Base-by-base conservation (phyloP, 2,329 filamentous ascomycete genomes). In the Pseudopyrenochaeta lycopersici region DNA sequence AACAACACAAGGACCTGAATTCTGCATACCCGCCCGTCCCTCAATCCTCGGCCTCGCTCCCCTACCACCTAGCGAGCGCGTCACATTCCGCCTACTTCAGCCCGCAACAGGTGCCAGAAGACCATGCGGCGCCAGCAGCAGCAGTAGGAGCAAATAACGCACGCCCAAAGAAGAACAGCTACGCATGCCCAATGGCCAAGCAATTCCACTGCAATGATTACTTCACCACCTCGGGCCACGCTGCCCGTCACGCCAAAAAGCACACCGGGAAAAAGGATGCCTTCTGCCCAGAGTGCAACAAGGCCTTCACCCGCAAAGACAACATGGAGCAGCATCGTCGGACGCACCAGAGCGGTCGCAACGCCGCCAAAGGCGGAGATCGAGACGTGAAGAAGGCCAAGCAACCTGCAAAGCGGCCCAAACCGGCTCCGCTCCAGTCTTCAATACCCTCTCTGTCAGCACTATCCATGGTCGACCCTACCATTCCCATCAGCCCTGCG, bases 271-370 rank as follows among this genome's bases (percentile, higher is more conserved):
- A 91, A 76, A 93, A 93, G 78, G 87, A 87, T 12, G 88, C 91
- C 18, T 85, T 87, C 29, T 90, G 84, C 67, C 78, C 82, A 0
- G 88, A 88, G 54, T 93, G 90, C 79, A 84, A 86, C 74, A 92
- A 92, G 78, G 90, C 89, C 68, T 93, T 93, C 66, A 92, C 89
- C 10, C 88, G 90, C 60, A 88, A 89, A 64, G 90, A 93, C 81
- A 93, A 93, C 80, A 93, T 93, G 90, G 91, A 92, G 81, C 90
- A 92, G 77, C 90, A 93, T 68, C 83, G 91, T 23, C 85, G 90
- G 66, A 92, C 90, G 0, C 90, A 93, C 73, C 88, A 85, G 58
- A 81, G 76, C 56, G 80, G 80, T 4, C 79, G 80, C 46, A 78
- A 76, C 42, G 70, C 76, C 1, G 54, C 62, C 20, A 76, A 76